Evolutionary conservation across 2,329 filamentous ascomycete species (phyloP).

Genomic region (Cordyceps javanica): DNA sequence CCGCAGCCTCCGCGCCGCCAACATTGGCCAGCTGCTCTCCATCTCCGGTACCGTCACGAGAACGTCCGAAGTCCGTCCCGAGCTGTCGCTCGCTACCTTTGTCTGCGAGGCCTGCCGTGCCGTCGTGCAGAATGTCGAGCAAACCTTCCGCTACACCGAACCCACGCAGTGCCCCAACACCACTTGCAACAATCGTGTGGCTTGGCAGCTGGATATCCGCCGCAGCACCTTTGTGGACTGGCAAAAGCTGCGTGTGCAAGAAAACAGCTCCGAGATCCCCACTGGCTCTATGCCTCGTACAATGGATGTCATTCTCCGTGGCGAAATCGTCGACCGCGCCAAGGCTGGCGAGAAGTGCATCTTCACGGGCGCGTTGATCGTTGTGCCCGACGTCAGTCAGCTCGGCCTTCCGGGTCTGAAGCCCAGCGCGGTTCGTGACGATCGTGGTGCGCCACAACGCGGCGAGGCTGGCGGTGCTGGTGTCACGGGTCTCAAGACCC

Average conservation of each 20-base stretch:
- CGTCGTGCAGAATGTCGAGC: constrained; percentile 84
- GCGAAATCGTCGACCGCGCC: constrained; percentile 94
- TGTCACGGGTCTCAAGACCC: constrained; percentile 79
- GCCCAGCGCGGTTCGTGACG: constrained; percentile 79
- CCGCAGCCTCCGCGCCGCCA: constrained; percentile 76
- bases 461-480: constrained; percentile 79
- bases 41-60: constrained; percentile 96
- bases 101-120: constrained; percentile 82
- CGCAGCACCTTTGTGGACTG: constrained; percentile 98
- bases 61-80: constrained; percentile 93
- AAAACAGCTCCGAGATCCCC: constrained; percentile 96
- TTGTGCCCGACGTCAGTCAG: constrained; percentile 94
- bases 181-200: constrained; percentile 79
- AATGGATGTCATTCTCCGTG: constrained; percentile 92
- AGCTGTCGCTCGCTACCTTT: constrained; percentile 88
- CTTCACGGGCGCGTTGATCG: constrained; percentile 92
- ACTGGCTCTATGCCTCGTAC: constrained; percentile 98
- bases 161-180: constrained; percentile 90
- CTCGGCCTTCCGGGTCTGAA: constrained; percentile 81
- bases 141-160: constrained; percentile 96
- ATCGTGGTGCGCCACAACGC: constrained; percentile 63
- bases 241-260: constrained; percentile 97
- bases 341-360: constrained; percentile 98
- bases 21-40: constrained; percentile 88
- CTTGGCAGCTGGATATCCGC: constrained; percentile 95